Base-by-base conservation (phyloP, 1,284 basidiomycete genomes). In the Austroboletus niveus region DNA sequence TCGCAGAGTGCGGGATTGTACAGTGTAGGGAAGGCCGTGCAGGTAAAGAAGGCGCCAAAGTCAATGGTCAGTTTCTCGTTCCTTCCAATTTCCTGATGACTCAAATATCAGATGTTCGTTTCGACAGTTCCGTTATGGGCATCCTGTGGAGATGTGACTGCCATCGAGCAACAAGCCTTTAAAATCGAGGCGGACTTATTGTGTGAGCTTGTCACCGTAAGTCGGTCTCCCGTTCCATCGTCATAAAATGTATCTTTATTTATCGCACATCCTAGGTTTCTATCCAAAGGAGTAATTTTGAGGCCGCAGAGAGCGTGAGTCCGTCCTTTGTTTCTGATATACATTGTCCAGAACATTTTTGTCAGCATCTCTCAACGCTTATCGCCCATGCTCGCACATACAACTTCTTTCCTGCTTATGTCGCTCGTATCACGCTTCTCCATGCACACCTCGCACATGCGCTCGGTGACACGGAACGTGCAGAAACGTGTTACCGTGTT, bases 361-460 rank as follows among this genome's bases (percentile, higher is more conserved):
- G n/a, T 43, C 55, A 83, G 79, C 73, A 78, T 47, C 74, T 89
- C 4, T 68, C 76, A 45, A 64, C 65, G 3, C 65, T 87, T 3
- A 81, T 87, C 40, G 78, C 85, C 1, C 82, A 85, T 60, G 77
- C 81, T 7, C 79, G 85, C 10, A 80, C 78, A 1, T 66, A 78
- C 52, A 63, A 67, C 11, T 66, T 89, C 35, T 91, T 86, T 60
- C 55, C 65, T 10, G 53, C 67, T 0, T 89, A 84, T 60, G 73
- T 81, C 2, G 74, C 82, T 0, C 80, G 84, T 6, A 80, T 89
- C 14, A 76, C 85, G 2, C 72, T 89, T 5, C 78, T 85, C 52
- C 78, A 87, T 54, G 87, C 81, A 0, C 85, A 89, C 54, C 76
- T 90, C 20, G 81, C 85, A 8, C 87, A 90, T 62, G 80, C 84